These are phyloP conservation scores for Cinchona pubescens DNA, from an alignment of 257 asterid genomes.

Conservation along the genomic window DNA sequence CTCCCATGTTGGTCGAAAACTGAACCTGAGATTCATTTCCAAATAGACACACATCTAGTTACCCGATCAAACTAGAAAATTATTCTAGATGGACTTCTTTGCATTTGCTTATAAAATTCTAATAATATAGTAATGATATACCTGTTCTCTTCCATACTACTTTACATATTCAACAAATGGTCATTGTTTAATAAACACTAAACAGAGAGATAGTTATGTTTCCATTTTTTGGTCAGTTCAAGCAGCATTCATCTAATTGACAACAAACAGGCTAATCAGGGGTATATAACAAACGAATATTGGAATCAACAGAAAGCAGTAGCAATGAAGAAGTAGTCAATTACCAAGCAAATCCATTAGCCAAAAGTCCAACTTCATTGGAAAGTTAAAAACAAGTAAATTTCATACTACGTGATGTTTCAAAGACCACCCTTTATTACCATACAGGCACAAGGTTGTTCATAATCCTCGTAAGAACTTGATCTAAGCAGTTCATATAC, in stretches of 20 bases:
- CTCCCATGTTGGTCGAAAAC: conserved; percentile 12
- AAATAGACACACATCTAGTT: not conserved
- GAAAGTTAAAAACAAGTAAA: not conserved
- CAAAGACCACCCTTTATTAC: not conserved
- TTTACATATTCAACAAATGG: not conserved
- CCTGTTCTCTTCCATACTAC: too few relatives aligned
- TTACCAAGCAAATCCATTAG: not conserved
- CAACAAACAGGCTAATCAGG: not conserved
- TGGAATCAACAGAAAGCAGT: not conserved
- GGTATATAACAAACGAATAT: not conserved
- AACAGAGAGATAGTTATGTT: not conserved
- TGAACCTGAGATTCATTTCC: conserved; percentile 18
- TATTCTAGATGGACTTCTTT: not conserved
- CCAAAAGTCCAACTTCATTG: not conserved
- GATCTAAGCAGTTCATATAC: not conserved
- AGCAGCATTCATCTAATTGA: not conserved
- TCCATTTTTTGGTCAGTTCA: not conserved
- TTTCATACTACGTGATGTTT: too few relatives aligned
- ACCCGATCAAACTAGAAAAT: not conserved
- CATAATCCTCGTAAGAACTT: not conserved
- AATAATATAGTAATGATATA: not conserved
- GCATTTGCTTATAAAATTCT: not conserved
- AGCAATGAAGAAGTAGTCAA: not conserved
- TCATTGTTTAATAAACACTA: not conserved
- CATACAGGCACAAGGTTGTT: not conserved